phyloP scores from a whole-genome alignment of 2,329 filamentous ascomycete species.

The Hypocreales sp. region DNA sequence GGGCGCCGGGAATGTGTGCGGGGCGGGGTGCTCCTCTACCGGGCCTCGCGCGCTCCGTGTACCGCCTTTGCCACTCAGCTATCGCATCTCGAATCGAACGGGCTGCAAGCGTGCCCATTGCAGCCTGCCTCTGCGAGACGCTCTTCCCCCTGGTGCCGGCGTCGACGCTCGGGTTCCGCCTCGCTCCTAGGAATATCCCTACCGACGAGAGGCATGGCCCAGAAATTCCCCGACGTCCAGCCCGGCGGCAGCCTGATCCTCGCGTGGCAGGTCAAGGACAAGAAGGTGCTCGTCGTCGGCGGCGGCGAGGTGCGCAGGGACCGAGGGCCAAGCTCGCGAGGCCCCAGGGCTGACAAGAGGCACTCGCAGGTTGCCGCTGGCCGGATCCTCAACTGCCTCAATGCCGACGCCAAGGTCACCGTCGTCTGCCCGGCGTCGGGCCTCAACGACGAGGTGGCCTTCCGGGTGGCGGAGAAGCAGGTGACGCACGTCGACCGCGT shows the following conservation, averaged over 20 bases:
- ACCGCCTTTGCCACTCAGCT: too few species aligned
- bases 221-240: slow-evolving; percentile 62
- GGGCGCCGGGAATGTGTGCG: too few species aligned
- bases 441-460: slow-evolving; percentile 76
- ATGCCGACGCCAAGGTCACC: slow-evolving; percentile 82
- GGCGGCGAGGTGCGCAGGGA: slow-evolving; percentile 65
- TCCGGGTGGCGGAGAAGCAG: slow-evolving; percentile 60
- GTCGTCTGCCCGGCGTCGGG: slow-evolving; percentile 68
- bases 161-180: too few species aligned
- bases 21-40: too few species aligned
- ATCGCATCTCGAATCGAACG: too few species aligned
- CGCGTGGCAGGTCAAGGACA: slow-evolving; percentile 87
- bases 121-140: too few species aligned
- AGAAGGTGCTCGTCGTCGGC: slow-evolving; percentile 80
- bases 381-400: slow-evolving; percentile 84
- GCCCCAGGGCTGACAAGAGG: slow-evolving; percentile 4
- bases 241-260: slow-evolving; percentile 86
- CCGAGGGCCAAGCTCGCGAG: neutral
- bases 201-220: too few species aligned
- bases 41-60: too few species aligned
- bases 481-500: slow-evolving; percentile 68
- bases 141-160: too few species aligned
- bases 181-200: too few species aligned
- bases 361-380: slow-evolving; percentile 71
- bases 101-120: too few species aligned